Conservation (phyloP, 2,329 filamentous ascomycete species). For the Alternaria arborescens region DNA sequence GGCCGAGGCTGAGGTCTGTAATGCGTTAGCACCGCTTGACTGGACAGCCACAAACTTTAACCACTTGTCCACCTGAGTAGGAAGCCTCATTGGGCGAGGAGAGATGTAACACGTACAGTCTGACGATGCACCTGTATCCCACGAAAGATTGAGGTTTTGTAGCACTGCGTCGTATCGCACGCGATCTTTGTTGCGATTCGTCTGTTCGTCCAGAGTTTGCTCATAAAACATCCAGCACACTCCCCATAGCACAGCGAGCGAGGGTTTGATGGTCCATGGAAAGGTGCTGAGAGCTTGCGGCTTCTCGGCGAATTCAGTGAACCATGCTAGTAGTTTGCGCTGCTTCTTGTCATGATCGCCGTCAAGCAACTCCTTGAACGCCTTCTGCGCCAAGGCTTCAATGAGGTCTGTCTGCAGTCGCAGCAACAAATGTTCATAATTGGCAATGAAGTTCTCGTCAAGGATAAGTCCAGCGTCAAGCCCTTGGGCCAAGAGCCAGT, state of each 20-base stretch:
- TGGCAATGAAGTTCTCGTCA: constrained; percentile 52
- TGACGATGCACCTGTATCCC: constrained; percentile 40
- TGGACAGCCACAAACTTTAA: constrained; percentile 1
- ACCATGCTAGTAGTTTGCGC: constrained; percentile 48
- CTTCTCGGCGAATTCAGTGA: constrained; percentile 53
- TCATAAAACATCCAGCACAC: constrained; percentile 55
- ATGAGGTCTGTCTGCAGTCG: constrained; percentile 50
- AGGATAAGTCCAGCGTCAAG: constrained; percentile 39
- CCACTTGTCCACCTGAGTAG: neutral
- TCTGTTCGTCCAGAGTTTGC: constrained; percentile 13
- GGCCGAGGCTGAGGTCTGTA: constrained; percentile 45
- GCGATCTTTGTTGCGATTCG: constrained; percentile 17
- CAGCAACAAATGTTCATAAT: constrained; percentile 55
- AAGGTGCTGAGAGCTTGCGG: constrained; percentile 52
- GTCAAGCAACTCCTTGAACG: constrained; percentile 38
- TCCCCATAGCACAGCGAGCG: constrained; percentile 55
- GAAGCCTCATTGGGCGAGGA: constrained; percentile 9
- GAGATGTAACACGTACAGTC: constrained; percentile 46
- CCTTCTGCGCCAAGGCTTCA: constrained; percentile 39
- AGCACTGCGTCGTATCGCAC: constrained; percentile 39
- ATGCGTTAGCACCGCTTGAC: constrained; percentile 15
- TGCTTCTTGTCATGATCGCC: constrained; percentile 45
- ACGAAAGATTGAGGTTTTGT: constrained; percentile 36
- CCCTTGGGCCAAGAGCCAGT: constrained; percentile 45
- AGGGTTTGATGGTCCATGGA: constrained; percentile 57